phyloP scores from a whole-genome alignment of 306 rosid genomes.

The Cucurbita maxima region DNA sequence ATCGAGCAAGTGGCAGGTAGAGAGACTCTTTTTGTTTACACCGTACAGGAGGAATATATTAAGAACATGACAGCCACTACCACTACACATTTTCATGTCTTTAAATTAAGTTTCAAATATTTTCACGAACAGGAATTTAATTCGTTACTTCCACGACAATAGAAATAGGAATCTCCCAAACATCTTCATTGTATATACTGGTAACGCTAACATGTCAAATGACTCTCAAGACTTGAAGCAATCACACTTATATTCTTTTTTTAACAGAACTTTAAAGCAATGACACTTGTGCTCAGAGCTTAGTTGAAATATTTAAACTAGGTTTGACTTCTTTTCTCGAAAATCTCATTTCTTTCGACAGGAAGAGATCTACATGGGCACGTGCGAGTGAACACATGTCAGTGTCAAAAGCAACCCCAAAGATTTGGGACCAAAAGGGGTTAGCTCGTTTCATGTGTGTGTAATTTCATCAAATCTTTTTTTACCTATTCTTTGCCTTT shows the following conservation, averaged over 20 bases:
- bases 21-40: neutral
- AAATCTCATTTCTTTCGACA: neutral
- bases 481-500: neutral
- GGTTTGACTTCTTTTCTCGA: neutral
- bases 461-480: neutral
- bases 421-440: neutral
- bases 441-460: too few species aligned
- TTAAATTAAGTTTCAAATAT: neutral
- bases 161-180: neutral
- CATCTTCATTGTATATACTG: neutral
- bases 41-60: neutral
- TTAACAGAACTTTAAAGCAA: neutral
- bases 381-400: neutral
- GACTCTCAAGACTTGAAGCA: neutral
- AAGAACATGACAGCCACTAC: neutral
- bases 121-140: neutral
- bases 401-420: neutral
- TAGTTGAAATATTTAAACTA: neutral
- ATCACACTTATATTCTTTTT: too few species aligned
- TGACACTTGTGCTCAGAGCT: neutral
- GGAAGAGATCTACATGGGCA: neutral
- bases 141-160: neutral
- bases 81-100: neutral
- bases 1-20: neutral
- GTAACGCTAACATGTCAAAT: neutral